Conservation (phyloP, 345 rosid species). For the Toxicodendron radicans region DNA sequence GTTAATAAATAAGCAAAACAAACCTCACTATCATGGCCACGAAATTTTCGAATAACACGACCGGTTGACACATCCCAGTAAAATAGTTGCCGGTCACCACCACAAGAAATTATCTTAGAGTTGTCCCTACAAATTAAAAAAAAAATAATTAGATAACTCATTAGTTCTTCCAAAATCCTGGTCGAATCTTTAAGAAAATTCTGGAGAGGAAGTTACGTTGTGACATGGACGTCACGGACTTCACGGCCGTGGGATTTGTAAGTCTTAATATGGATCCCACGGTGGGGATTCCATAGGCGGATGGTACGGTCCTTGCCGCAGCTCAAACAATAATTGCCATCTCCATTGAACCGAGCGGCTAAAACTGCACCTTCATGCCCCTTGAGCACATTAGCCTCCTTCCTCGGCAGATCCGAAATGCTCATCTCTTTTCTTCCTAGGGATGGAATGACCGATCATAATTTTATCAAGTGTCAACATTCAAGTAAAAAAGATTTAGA, state of each 20-base stretch:
- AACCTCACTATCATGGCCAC: conserved; percentile 94
- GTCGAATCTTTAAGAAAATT: neutral
- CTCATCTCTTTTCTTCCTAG: conserved; percentile 36
- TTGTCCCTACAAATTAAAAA: conserved; percentile 57
- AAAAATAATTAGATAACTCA: neutral
- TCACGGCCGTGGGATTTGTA: conserved; percentile 97
- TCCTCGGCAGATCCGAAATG: conserved; percentile 54
- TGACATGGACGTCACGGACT: conserved; percentile 96
- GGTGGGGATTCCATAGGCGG: conserved; percentile 98
- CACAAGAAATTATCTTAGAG: conserved; percentile 84
- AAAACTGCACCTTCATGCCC: conserved; percentile 86
- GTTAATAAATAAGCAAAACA: neutral
- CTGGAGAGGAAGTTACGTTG: conserved; percentile 41
- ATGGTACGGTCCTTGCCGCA: conserved; percentile 98
- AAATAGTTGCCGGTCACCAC: conserved; percentile 90
- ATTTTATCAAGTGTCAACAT: neutral
- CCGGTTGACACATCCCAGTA: conserved; percentile 98
- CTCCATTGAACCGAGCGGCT: conserved; percentile 87
- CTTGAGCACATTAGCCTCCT: conserved; percentile 60
- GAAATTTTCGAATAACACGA: conserved; percentile 84
- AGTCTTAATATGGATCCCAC: conserved; percentile 88
- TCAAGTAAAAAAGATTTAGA: neutral
- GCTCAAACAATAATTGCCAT: conserved; percentile 89
- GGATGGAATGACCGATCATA: neutral
- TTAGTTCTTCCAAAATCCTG: too few species aligned